A percentile compares a stretch with the other conserved stretches of the same genome.
These are phyloP conservation scores for Lasiodiplodia sp. DNA, from an alignment of 2,329 filamentous ascomycete genomes.

Conservation along the genomic window DNA sequence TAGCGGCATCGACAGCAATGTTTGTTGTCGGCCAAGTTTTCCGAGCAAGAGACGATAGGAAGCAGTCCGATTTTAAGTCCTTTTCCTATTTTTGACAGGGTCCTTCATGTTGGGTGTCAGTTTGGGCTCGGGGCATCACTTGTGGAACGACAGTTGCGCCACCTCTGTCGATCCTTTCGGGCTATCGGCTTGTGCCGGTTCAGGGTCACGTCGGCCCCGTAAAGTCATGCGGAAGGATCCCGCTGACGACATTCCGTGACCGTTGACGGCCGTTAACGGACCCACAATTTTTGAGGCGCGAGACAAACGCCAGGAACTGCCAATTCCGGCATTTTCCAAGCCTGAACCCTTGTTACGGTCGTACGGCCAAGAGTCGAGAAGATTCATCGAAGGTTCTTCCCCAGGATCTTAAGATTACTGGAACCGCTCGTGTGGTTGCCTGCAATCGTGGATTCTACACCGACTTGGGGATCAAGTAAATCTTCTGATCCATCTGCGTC, in stretches of 20 bases:
- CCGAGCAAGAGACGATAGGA: not conserved
- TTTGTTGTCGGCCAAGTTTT: not conserved
- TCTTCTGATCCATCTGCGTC: too few species aligned
- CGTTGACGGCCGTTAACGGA: not conserved
- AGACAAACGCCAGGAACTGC: not conserved
- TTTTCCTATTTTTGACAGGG: not conserved
- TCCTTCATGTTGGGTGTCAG: not conserved
- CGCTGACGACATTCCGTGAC: not conserved
- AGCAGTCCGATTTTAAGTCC: not conserved
- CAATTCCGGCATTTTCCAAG: not conserved
- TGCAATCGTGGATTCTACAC: not conserved
- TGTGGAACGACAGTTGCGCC: not conserved
- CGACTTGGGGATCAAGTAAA: too few species aligned
- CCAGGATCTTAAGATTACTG: not conserved
- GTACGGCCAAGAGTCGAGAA: not conserved
- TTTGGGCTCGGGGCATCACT: not conserved
- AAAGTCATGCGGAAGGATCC: not conserved
- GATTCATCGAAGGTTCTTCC: not conserved
- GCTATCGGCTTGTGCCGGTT: not conserved
- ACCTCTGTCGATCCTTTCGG: not conserved
- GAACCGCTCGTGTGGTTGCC: not conserved
- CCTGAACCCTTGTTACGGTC: not conserved
- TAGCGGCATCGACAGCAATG: not conserved
- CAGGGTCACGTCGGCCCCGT: not conserved
- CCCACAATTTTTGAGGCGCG: not conserved